Evolutionary conservation across 805 yeast genomes (phyloP).

Genomic region (Spathaspora girioi): DNA sequence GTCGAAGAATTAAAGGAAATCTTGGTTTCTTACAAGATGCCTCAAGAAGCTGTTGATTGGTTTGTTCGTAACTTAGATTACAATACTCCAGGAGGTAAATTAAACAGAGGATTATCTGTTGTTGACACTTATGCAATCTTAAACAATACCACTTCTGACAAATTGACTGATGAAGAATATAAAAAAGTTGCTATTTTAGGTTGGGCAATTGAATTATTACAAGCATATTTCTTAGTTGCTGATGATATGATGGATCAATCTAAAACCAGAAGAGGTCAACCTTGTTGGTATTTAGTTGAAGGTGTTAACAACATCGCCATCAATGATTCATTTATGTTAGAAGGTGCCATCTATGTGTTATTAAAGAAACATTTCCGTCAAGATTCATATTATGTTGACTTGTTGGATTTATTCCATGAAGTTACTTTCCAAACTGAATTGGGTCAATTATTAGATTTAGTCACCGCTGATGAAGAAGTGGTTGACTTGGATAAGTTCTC

Average conservation of each 20-base stretch:
- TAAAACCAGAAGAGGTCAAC: conserved; percentile 96
- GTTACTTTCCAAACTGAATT: conserved; percentile 96
- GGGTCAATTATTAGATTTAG: conserved; percentile 92
- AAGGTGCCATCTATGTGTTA: conserved; percentile 86
- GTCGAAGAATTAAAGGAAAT: conserved; percentile 71
- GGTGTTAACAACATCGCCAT: conserved; percentile 91
- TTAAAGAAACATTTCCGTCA: conserved; percentile 83
- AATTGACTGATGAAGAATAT: conserved; percentile 66
- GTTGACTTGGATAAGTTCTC: conserved; percentile 88
- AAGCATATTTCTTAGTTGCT: conserved; percentile 94
- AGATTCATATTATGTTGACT: conserved; percentile 82
- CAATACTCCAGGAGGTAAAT: conserved; percentile 95
- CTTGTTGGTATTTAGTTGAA: conserved; percentile 88
- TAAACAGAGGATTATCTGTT: conserved; percentile 94
- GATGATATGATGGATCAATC: conserved; percentile 98
- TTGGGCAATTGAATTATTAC: conserved; percentile 92
- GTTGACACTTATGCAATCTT: conserved; percentile 86
- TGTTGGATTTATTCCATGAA: conserved; percentile 93
- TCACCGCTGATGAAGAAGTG: conserved; percentile 94
- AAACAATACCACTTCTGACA: conserved; percentile 55
- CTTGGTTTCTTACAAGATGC: conserved; percentile 70
- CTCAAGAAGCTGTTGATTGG: conserved; percentile 85
- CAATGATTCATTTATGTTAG: conserved; percentile 95
- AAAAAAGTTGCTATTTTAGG: conserved; percentile 85
- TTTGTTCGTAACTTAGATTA: conserved; percentile 67